Evolutionary conservation across 169 alveolate species (phyloP).

Genomic region (Cyclospora cayetanensis): DNA sequence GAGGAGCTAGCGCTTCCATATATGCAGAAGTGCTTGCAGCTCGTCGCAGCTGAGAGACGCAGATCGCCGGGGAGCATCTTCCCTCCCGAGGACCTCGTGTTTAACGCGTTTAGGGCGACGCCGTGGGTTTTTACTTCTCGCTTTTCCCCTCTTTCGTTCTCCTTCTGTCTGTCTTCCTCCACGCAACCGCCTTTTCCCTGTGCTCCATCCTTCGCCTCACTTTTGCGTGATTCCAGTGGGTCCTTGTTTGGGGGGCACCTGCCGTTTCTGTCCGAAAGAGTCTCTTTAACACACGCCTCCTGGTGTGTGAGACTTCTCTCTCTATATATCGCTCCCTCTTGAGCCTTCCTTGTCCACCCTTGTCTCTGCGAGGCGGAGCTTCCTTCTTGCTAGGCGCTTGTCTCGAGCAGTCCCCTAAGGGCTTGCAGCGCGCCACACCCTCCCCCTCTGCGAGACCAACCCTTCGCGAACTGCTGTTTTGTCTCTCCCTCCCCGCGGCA

Average conservation of each 20-base stretch:
- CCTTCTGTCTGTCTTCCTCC: background rate
- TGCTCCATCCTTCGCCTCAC: background rate
- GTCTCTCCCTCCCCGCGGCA: no score
- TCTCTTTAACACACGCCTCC: background rate
- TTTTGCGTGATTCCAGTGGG: background rate
- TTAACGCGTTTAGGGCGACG: slow-evolving; percentile 86
- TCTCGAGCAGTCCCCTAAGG: no score
- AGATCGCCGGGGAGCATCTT: slow-evolving; percentile 54
- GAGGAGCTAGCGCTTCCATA: slow-evolving; percentile 60
- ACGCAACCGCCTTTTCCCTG: background rate
- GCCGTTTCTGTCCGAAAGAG: background rate
- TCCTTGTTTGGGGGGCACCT: background rate
- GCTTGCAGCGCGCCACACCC: no score
- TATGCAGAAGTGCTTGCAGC: slow-evolving; percentile 4
- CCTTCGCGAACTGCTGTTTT: no score
- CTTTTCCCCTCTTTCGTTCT: background rate
- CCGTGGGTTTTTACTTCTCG: slow-evolving; percentile 73
- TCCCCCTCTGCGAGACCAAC: no score
- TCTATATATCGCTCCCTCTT: no score
- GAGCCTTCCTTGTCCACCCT: no score
- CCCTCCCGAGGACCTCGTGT: slow-evolving; percentile 88
- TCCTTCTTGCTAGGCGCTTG: no score
- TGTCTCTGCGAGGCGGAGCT: no score
- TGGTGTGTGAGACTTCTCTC: background rate
- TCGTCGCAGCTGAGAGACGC: slow-evolving; percentile 33